phyloP scores from a whole-genome alignment of 768 basidiomycete genomes.

The Tricholoma hemisulphureum region DNA sequence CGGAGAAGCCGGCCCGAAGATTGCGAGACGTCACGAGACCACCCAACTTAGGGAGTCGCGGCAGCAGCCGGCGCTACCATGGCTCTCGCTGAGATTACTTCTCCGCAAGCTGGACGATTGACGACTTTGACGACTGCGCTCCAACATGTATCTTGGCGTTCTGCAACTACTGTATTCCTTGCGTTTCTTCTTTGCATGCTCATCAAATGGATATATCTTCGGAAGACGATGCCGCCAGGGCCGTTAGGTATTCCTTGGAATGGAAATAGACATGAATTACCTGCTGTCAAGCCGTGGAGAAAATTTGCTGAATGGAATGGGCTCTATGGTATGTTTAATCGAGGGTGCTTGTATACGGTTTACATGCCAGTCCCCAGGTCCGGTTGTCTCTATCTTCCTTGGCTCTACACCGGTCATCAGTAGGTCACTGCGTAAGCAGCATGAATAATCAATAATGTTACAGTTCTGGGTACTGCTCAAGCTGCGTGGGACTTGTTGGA shows the following conservation, averaged over 20 bases:
- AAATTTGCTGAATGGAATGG: slow-evolving; percentile 48
- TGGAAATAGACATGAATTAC: slow-evolving; percentile 47
- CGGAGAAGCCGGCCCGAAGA: too few species aligned
- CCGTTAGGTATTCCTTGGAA: slow-evolving; percentile 43
- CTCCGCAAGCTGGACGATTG: too few species aligned
- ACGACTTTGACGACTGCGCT: too few species aligned
- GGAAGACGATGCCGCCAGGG: slow-evolving; percentile 43
- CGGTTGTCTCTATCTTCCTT: slow-evolving; percentile 41
- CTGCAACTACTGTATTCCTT: not conserved
- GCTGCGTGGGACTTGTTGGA: slow-evolving; percentile 49
- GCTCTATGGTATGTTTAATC: slow-evolving; percentile 39
- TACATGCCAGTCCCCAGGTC: too few species aligned
- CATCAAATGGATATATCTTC: slow-evolving; percentile 30
- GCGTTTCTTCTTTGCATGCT: slow-evolving; percentile 21
- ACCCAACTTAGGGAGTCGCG: too few species aligned
- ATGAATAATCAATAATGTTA: not conserved
- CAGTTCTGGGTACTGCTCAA: slow-evolving; percentile 45
- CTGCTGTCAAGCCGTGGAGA: slow-evolving; percentile 45
- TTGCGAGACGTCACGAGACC: too few species aligned
- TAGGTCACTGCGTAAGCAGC: slow-evolving; percentile 12
- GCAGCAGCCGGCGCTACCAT: too few species aligned
- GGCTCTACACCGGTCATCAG: slow-evolving; percentile 44
- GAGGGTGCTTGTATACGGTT: too few species aligned
- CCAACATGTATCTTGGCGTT: too few species aligned
- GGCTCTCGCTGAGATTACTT: too few species aligned